These are phyloP conservation scores for Chamaenerion angustifolium DNA, from an alignment of 345 rosid species.

Conservation along the genomic window DNA sequence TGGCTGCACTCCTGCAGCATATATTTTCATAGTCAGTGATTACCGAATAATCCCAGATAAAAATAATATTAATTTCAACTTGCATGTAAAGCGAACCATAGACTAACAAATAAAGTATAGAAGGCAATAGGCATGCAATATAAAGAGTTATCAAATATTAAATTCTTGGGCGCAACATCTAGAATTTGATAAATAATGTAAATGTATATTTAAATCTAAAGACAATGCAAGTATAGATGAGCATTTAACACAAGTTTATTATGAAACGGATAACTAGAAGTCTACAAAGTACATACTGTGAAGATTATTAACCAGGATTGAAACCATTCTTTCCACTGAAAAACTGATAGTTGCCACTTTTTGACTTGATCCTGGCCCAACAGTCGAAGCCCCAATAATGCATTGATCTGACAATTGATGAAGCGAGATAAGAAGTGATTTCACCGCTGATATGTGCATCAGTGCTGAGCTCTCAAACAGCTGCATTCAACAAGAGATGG, in stretches of 20 bases:
- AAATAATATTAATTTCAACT: too few relatives aligned
- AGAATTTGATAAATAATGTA: background rate
- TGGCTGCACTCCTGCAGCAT: slow-evolving; percentile 64
- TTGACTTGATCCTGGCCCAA: slow-evolving; percentile 63
- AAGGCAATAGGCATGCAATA: background rate
- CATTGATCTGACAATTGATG: slow-evolving; percentile 73
- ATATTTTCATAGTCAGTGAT: slow-evolving; percentile 2
- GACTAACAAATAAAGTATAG: background rate
- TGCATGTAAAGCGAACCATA: too few relatives aligned
- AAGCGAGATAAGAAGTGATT: slow-evolving; percentile 89
- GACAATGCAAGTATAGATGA: background rate
- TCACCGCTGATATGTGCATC: slow-evolving; percentile 92
- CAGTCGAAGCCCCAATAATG: slow-evolving; percentile 53
- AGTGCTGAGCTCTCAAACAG: slow-evolving; percentile 96
- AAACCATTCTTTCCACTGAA: slow-evolving; percentile 91
- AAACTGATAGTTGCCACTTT: slow-evolving; percentile 72
- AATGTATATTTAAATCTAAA: background rate
- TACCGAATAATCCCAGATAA: background rate
- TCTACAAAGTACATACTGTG: slow-evolving; percentile 50
- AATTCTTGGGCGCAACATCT: background rate
- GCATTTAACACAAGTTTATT: background rate
- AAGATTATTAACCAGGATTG: slow-evolving; percentile 83
- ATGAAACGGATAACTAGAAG: background rate
- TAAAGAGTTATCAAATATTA: background rate
- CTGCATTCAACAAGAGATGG: slow-evolving; percentile 27